These are phyloP conservation scores for Podosphaera xanthii DNA, from an alignment of 2,329 filamentous ascomycete species.

Conservation along the genomic window DNA sequence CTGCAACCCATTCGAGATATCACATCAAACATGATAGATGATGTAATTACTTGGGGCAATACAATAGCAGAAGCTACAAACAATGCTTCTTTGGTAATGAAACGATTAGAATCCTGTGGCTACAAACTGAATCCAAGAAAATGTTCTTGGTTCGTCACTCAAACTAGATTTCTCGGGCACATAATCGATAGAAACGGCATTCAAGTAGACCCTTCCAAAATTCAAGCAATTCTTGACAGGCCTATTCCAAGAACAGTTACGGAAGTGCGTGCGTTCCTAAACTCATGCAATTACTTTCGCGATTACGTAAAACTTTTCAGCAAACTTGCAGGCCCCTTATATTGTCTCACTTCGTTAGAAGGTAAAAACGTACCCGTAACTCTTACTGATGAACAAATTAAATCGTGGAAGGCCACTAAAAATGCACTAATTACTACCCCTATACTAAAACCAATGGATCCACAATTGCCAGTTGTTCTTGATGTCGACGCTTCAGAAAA, in stretches of 20 bases:
- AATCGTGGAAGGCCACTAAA: not conserved
- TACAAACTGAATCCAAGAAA: not conserved
- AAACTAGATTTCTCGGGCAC: not conserved
- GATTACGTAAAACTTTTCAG: not conserved
- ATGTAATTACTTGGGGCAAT: not conserved
- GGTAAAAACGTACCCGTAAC: not conserved
- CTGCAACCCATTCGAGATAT: not conserved
- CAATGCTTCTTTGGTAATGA: not conserved
- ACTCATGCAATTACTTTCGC: not conserved
- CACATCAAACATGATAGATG: slow-evolving; percentile 2
- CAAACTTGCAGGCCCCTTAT: not conserved
- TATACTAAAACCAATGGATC: not conserved
- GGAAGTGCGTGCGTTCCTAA: not conserved
- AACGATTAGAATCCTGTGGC: not conserved
- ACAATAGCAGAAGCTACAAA: not conserved
- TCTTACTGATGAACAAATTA: not conserved
- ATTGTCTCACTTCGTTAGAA: not conserved
- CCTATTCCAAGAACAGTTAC: not conserved
- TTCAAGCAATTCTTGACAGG: not conserved
- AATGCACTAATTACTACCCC: not conserved
- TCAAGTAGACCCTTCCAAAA: not conserved
- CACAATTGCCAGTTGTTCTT: not conserved
- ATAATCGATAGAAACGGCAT: not conserved
- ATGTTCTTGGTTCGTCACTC: not conserved
- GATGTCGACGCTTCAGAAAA: not conserved